Evolutionary conservation across 2,329 filamentous ascomycete genomes (phyloP).

Genomic region (Lecanoromycetidae sp.): DNA sequence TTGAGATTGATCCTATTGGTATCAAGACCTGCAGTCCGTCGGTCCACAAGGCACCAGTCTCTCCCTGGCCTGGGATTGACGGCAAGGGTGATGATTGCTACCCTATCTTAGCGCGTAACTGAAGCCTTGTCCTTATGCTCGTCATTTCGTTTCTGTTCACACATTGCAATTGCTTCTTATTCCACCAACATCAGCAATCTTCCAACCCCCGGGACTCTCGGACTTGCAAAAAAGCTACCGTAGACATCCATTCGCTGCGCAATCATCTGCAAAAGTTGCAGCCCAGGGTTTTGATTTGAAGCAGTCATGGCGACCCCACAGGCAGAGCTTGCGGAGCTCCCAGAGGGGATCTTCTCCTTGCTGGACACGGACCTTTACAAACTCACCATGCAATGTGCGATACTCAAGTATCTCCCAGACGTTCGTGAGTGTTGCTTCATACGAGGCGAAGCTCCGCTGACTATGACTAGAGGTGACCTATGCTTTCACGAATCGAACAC

Average conservation of each 20-base stretch:
- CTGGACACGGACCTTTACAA: conserved; percentile 86
- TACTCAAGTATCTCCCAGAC: conserved; percentile 81
- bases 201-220: no score
- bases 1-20: no score
- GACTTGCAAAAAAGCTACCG: not conserved
- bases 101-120: conserved; percentile 4
- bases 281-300: not conserved
- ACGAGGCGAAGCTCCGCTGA: not conserved
- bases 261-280: not conserved
- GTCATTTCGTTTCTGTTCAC: no score
- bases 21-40: no score
- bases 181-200: no score
- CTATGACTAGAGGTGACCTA: conserved; percentile 63
- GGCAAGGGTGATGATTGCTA: not conserved
- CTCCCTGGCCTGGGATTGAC: no score
- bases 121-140: not conserved
- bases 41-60: no score
- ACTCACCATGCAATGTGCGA: conserved; percentile 95
- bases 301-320: conserved; percentile 6
- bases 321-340: conserved; percentile 22
- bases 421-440: conserved; percentile 29
- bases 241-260: not conserved
- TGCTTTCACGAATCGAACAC: conserved; percentile 88
- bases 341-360: conserved; percentile 70
- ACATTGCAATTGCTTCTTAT: no score